Percentiles rank a stretch among this genome's conserved stretches.
Evolutionary conservation across 1,284 basidiomycete genomes (phyloP).

Genomic region (Xerocomus amazonicus): DNA sequence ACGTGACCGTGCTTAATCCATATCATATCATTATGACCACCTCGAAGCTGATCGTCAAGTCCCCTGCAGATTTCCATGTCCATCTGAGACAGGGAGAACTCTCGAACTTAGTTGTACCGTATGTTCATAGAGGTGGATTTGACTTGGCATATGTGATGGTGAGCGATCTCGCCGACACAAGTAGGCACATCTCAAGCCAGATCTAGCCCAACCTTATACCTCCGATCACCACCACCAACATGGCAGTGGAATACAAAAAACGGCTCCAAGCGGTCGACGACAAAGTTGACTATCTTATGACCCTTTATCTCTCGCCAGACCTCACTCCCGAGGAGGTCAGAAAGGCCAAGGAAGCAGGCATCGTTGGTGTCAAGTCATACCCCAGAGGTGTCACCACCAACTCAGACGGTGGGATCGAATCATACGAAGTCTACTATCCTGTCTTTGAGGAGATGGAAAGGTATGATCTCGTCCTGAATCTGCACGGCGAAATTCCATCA

Average conservation of each 20-base stretch:
- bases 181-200: slow-evolving; percentile 3
- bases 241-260: slow-evolving; percentile 79
- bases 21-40: slow-evolving; percentile 20
- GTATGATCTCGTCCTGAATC: slow-evolving; percentile 90
- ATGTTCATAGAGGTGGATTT: slow-evolving; percentile 89
- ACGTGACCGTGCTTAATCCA: slow-evolving; percentile 29
- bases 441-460: slow-evolving; percentile 96
- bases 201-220: slow-evolving; percentile 90
- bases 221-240: slow-evolving; percentile 83
- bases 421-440: slow-evolving; percentile 92
- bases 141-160: slow-evolving; percentile 97
- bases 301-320: slow-evolving; percentile 89
- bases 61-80: slow-evolving; percentile 95
- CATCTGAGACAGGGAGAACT: slow-evolving; percentile 90
- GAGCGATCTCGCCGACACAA: slow-evolving; percentile 15
- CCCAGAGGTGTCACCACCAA: slow-evolving; percentile 98
- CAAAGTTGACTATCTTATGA: slow-evolving; percentile 87
- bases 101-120: slow-evolving; percentile 84
- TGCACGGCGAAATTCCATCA: slow-evolving; percentile 98
- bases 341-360: slow-evolving; percentile 83
- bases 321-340: slow-evolving; percentile 90
- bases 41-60: slow-evolving; percentile 41
- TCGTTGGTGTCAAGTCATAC: slow-evolving; percentile 96
- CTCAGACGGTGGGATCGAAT: slow-evolving; percentile 95
- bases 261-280: slow-evolving; percentile 77